Evolutionary conservation across 1,284 basidiomycete genomes (phyloP).

Genomic region (Mrakiaceae sp.): DNA sequence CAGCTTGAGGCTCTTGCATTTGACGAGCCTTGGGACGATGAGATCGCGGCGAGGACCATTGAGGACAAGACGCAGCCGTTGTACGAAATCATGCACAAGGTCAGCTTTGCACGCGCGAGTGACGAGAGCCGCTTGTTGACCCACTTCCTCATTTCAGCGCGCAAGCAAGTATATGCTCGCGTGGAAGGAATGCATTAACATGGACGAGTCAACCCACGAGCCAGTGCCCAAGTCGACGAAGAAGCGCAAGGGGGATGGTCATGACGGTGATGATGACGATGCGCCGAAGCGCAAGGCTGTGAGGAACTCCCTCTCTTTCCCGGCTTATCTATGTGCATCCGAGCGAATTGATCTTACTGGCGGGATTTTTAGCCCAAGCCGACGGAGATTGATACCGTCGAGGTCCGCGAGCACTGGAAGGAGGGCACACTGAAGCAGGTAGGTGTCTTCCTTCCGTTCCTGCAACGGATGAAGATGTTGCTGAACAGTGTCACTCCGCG

Average conservation of each 20-base stretch:
- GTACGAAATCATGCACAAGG: constrained; percentile 66
- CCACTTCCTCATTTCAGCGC: constrained; percentile 39
- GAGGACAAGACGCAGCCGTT: constrained; percentile 72
- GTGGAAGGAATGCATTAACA: constrained; percentile 59
- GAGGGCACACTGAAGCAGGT: constrained; percentile 54
- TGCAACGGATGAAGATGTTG: constrained; percentile 16
- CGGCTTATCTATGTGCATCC: neutral
- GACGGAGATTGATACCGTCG: constrained; percentile 42
- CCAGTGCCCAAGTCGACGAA: constrained; percentile 38
- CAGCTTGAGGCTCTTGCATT: constrained; percentile 86
- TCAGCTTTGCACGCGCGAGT: constrained; percentile 26
- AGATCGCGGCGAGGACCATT: constrained; percentile 61
- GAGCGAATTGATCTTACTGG: constrained; percentile 16
- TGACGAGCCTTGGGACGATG: constrained; percentile 44
- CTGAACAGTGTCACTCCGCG: constrained; percentile 15
- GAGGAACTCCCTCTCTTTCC: neutral
- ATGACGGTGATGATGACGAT: constrained; percentile 19
- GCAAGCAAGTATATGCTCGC: constrained; percentile 60
- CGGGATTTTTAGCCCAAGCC: constrained; percentile 43
- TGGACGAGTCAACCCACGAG: constrained; percentile 50
- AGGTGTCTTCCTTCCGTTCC: constrained; percentile 24
- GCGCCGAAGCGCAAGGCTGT: constrained; percentile 26
- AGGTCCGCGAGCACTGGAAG: constrained; percentile 54
- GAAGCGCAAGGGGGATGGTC: constrained; percentile 23
- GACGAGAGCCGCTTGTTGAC: neutral